Percentiles rank a stretch among this genome's conserved stretches.
Conservation (phyloP, 75 land plant genomes). For the Isoetes taiwanensis region DNA sequence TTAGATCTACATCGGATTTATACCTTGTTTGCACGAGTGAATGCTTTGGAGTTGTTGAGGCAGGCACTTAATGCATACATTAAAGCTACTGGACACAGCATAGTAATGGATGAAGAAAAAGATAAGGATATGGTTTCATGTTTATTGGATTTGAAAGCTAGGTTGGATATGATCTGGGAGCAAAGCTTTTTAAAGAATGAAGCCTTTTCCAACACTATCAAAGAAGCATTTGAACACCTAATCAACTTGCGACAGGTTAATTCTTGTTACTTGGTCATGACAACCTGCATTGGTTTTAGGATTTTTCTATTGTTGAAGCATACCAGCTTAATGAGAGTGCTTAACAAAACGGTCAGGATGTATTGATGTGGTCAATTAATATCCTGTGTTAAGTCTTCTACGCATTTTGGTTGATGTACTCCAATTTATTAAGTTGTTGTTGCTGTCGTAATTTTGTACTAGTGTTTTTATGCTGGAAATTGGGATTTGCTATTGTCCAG, state of each 20-base stretch:
- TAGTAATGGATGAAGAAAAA: conserved; percentile 97
- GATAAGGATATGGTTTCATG: conserved; percentile 90
- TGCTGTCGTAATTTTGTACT: not conserved
- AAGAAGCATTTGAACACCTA: conserved; percentile 96
- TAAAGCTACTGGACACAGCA: conserved; percentile 70
- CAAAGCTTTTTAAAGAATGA: conserved; percentile 84
- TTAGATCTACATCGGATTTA: conserved; percentile 88
- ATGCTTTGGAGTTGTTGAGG: conserved; percentile 66
- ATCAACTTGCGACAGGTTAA: conserved; percentile 90
- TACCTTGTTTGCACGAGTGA: conserved; percentile 64
- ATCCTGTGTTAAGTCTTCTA: too few relatives aligned
- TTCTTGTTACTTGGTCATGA: too few relatives aligned
- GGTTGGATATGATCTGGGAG: conserved; percentile 93
- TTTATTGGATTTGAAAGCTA: conserved; percentile 81
- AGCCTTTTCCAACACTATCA: conserved; percentile 76
- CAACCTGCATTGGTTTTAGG: too few relatives aligned
- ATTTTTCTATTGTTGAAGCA: too few relatives aligned
- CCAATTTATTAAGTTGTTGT: too few relatives aligned
- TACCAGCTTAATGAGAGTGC: too few relatives aligned
- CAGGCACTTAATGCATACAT: conserved; percentile 73
- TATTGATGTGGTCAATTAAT: too few relatives aligned
- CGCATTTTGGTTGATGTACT: too few relatives aligned
- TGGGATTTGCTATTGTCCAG: conserved; percentile 27
- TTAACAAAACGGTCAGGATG: too few relatives aligned
- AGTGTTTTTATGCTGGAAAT: not conserved